These are phyloP conservation scores for Phanerochaete sordida DNA, from an alignment of 768 basidiomycete genomes.

Conservation along the genomic window DNA sequence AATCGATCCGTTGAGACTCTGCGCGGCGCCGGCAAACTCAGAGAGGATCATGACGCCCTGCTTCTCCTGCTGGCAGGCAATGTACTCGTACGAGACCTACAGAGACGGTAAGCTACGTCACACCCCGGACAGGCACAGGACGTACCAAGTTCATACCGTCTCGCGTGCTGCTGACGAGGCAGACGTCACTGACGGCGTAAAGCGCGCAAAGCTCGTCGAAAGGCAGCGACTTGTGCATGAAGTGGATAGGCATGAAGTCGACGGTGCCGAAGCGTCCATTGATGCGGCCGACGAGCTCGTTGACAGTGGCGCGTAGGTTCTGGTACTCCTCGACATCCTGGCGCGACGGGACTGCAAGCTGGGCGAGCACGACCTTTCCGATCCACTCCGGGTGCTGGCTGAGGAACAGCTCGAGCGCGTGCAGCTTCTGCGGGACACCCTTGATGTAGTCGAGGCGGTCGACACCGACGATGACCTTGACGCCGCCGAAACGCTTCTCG, in stretches of 20 bases:
- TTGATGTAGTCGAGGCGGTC: conserved; percentile 99
- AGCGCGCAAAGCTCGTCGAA: conserved; percentile 98
- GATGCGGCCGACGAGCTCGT: conserved; percentile 97
- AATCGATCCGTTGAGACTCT: conserved; percentile 90
- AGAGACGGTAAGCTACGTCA: conserved; percentile 6
- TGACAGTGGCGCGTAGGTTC: conserved; percentile 91
- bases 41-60: conserved; percentile 98
- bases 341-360: conserved; percentile 94
- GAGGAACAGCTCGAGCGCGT: conserved; percentile 94
- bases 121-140: conserved; percentile 25
- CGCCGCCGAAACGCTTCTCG: conserved; percentile 87
- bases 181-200: conserved; percentile 95
- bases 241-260: conserved; percentile 99
- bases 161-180: conserved; percentile 89
- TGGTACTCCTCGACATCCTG: conserved; percentile 99
- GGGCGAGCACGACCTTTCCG: conserved; percentile 96
- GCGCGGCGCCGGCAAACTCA: conserved; percentile 97
- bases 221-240: conserved; percentile 92
- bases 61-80: conserved; percentile 88
- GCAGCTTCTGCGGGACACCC: conserved; percentile 97
- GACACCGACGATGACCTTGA: conserved; percentile 97
- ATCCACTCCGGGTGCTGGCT: conserved; percentile 99
- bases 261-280: conserved; percentile 99
- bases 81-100: conserved; percentile 97
- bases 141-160: conserved; percentile 99